These are phyloP conservation scores for Cercospora sp. DNA, from an alignment of 2,329 filamentous ascomycete genomes.

Conservation along the genomic window DNA sequence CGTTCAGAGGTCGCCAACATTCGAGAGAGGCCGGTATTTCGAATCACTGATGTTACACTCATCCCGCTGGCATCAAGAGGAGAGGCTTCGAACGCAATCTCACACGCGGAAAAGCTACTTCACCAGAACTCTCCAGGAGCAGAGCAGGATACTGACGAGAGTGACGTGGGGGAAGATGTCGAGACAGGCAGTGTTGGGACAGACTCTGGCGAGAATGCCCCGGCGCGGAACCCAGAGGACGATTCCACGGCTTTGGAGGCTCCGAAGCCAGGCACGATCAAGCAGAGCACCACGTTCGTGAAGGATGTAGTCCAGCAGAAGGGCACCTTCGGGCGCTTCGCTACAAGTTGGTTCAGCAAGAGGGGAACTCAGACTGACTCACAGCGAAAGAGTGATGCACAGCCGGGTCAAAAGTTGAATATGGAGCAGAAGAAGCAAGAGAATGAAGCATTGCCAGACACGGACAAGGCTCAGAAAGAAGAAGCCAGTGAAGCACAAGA, in stretches of 20 bases:
- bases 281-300: constrained; percentile 65
- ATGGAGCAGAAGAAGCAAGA: constrained; percentile 40
- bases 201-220: constrained; percentile 26
- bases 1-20: constrained; percentile 88
- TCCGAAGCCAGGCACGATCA: constrained; percentile 37
- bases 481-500: constrained; percentile 8
- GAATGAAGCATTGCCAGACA: constrained; percentile 32
- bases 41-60: constrained; percentile 84
- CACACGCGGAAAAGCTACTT: constrained; percentile 36
- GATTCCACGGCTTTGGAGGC: constrained; percentile 36
- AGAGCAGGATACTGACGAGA: constrained; percentile 34
- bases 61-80: constrained; percentile 77
- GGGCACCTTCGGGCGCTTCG: constrained; percentile 85
- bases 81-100: constrained; percentile 42
- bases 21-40: constrained; percentile 77
- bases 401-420: constrained; percentile 43
- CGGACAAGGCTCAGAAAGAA: constrained; percentile 27
- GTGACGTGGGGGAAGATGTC: constrained; percentile 32
- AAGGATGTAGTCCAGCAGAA: constrained; percentile 83
- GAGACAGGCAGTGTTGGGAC: constrained; percentile 38
- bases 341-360: constrained; percentile 85
- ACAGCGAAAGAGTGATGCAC: constrained; percentile 66
- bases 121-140: constrained; percentile 2
- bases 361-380: constrained; percentile 76
- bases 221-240: constrained; percentile 23